These are phyloP conservation scores for Lactarius akahatsu DNA, from an alignment of 768 basidiomycete species.

Conservation along the genomic window DNA sequence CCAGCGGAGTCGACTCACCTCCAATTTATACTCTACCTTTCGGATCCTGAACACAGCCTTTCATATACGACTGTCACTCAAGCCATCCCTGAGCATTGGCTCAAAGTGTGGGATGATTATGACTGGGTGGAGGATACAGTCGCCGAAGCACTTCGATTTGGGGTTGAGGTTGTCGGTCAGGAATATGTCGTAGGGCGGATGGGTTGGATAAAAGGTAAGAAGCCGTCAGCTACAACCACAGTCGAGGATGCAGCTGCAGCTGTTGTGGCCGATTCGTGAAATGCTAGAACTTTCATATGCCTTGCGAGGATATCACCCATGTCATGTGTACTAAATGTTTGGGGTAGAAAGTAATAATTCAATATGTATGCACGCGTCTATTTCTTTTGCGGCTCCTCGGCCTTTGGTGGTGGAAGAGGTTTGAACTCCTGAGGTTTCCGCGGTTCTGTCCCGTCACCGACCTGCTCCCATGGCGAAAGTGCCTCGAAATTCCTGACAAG, in stretches of 20 bases:
- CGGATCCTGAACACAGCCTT: conserved; percentile 79
- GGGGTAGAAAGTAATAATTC: conserved; percentile 15
- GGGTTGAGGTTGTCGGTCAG: conserved; percentile 89
- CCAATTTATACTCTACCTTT: conserved; percentile 62
- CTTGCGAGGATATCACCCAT: conserved; percentile 8
- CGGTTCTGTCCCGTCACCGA: conserved; percentile 62
- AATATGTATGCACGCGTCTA: conserved; percentile 38
- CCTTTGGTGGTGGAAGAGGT: conserved; percentile 68
- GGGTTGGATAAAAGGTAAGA: conserved; percentile 62
- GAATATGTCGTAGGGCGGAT: conserved; percentile 85
- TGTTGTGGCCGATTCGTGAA: conserved; percentile 17
- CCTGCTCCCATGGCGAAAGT: conserved; percentile 92
- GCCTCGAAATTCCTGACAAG: conserved; percentile 85
- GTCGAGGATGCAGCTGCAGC: conserved; percentile 6
- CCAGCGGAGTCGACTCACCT: conserved; percentile 41
- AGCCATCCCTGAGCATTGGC: conserved; percentile 79
- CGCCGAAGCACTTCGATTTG: conserved; percentile 80
- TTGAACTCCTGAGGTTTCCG: conserved; percentile 70
- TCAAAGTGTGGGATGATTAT: conserved; percentile 86
- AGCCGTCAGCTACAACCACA: conserved; percentile 22
- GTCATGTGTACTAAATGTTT: conserved; percentile 8
- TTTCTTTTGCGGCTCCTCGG: conserved; percentile 78
- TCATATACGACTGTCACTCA: conserved; percentile 80
- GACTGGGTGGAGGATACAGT: conserved; percentile 96
- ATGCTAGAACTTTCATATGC: not conserved